These are phyloP conservation scores for Termitomyces sp. DNA, from an alignment of 768 basidiomycete genomes.

Conservation along the genomic window DNA sequence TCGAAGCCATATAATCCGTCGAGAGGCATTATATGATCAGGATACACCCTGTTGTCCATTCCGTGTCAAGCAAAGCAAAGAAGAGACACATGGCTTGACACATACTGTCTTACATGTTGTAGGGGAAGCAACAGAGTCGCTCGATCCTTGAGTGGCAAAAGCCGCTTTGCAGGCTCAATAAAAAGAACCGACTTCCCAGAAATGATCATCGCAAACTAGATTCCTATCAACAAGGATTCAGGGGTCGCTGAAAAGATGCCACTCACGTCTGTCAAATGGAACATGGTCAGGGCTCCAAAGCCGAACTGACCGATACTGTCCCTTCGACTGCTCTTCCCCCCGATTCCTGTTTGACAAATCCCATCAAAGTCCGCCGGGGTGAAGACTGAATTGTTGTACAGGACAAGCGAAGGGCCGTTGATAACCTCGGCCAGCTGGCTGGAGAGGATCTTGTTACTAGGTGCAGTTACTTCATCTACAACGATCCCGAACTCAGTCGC, in stretches of 20 bases:
- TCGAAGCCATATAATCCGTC: conserved; percentile 37
- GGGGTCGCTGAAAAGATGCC: background rate
- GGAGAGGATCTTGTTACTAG: conserved; percentile 21
- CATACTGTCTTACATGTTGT: conserved; percentile 27
- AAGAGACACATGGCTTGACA: background rate
- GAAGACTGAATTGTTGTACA: conserved; percentile 40
- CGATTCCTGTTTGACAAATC: conserved; percentile 36
- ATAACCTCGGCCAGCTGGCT: conserved; percentile 28
- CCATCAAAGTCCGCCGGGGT: conserved; percentile 37
- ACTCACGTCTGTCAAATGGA: conserved; percentile 44
- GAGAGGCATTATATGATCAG: conserved; percentile 32
- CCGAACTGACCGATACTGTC: conserved; percentile 49
- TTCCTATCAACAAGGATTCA: background rate
- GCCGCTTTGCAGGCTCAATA: conserved; percentile 38
- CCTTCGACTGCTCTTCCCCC: conserved; percentile 31
- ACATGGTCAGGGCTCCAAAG: conserved; percentile 45
- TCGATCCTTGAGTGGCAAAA: conserved; percentile 29
- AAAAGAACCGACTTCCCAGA: conserved; percentile 28
- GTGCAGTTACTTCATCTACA: conserved; percentile 24
- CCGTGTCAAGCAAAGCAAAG: background rate
- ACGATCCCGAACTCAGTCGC: conserved; percentile 37
- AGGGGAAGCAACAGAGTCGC: conserved; percentile 26
- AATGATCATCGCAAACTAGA: conserved; percentile 27
- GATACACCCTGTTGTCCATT: conserved; percentile 27
- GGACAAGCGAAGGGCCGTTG: conserved; percentile 29